phyloP scores from a whole-genome alignment of 1,284 basidiomycete species.

The Erythrobasidium hasegawianum region DNA sequence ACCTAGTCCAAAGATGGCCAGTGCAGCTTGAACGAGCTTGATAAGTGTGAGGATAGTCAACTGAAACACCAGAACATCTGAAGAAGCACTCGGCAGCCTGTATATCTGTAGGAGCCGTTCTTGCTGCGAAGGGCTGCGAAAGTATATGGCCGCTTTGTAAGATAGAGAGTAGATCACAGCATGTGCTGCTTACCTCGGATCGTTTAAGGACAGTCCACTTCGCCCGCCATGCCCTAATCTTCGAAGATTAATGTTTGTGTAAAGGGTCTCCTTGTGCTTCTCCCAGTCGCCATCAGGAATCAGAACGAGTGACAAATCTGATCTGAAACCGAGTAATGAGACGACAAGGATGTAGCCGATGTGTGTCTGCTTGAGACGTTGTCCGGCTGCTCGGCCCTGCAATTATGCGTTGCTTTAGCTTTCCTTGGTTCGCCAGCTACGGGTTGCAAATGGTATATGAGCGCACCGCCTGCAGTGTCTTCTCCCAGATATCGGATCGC shows the following conservation, averaged over 20 bases:
- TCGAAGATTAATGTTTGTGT: conserved; percentile 36
- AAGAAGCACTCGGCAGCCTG: conserved; percentile 16
- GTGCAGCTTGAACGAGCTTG: conserved; percentile 33
- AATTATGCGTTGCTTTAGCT: background rate
- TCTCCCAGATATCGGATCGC: conserved; percentile 25
- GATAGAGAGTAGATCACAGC: background rate
- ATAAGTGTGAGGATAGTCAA: conserved; percentile 19
- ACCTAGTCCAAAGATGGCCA: conserved; percentile 30
- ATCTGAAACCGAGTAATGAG: conserved; percentile 23
- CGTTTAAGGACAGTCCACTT: conserved; percentile 22
- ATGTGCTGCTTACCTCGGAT: conserved; percentile 7
- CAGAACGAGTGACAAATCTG: conserved; percentile 29
- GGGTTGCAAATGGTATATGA: background rate
- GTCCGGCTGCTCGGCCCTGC: conserved; percentile 22
- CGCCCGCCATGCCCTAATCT: conserved; percentile 34
- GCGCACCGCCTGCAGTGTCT: conserved; percentile 8
- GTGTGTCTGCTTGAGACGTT: conserved; percentile 32
- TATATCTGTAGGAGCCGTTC: conserved; percentile 33
- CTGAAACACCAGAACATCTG: conserved; percentile 3
- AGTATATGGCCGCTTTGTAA: background rate
- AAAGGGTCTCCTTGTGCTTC: conserved; percentile 16
- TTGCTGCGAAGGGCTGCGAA: conserved; percentile 33
- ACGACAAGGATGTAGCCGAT: conserved; percentile 30
- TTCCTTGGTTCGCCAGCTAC: too few species aligned
- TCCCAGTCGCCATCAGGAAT: conserved; percentile 20